Evolutionary conservation across 768 basidiomycete genomes (phyloP).

Genomic region (Gloeophyllum trabeum): DNA sequence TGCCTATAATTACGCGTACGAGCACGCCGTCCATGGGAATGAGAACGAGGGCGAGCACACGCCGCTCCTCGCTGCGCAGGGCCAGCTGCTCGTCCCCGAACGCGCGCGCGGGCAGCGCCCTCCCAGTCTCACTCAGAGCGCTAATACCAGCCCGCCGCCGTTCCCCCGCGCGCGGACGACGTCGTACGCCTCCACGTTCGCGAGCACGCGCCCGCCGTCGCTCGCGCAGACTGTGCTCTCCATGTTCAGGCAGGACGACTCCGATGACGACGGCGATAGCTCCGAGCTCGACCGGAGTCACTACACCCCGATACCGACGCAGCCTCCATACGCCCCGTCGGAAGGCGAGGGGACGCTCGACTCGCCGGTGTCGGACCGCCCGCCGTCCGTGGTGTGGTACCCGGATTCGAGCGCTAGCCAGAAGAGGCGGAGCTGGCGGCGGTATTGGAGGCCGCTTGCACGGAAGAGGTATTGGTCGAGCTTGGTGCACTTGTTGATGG

Average conservation of each 20-base stretch:
- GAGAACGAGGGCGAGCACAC: constrained; percentile 32
- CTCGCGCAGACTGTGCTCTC: constrained; percentile 61
- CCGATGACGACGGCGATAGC: constrained; percentile 26
- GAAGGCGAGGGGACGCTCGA: neutral
- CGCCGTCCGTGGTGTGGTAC: no score
- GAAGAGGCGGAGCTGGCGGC: constrained; percentile 31
- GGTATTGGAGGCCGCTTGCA: constrained; percentile 56
- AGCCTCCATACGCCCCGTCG: no score
- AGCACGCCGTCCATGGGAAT: constrained; percentile 9
- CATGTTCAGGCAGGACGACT: constrained; percentile 46
- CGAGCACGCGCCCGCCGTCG: constrained; percentile 40
- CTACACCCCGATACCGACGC: no score
- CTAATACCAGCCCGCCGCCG: constrained; percentile 7
- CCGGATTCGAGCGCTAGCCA: no score
- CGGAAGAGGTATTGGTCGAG: constrained; percentile 50
- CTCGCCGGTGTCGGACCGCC: no score
- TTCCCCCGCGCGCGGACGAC: constrained; percentile 35
- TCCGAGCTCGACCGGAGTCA: constrained; percentile 10
- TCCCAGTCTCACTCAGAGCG: constrained; percentile 9
- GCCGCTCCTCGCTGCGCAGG: constrained; percentile 29
- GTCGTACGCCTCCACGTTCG: constrained; percentile 43
- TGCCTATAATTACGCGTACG: neutral
- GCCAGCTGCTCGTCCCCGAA: no score
- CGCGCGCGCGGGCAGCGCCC: no score
- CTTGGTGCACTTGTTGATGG: constrained; percentile 53